Conservation (phyloP, 2,329 filamentous ascomycete species). For the Calonectria honghensis region DNA sequence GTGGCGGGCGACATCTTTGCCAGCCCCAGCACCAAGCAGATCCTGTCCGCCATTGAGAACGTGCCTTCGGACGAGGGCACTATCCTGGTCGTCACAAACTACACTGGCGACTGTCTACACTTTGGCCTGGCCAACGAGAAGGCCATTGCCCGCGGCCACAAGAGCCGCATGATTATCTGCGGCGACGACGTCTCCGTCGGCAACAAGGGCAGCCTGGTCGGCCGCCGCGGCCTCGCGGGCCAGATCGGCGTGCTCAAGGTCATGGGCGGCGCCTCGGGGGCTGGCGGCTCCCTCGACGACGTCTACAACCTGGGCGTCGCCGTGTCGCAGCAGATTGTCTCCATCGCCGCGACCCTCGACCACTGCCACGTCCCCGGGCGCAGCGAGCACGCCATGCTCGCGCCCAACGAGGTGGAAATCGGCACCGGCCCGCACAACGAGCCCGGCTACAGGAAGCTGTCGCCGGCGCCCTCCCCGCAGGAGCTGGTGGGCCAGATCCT, state of each 20-base stretch:
- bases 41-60: conserved; percentile 78
- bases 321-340: conserved; percentile 71
- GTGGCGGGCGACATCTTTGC: conserved; percentile 86
- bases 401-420: conserved; percentile 74
- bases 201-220: conserved; percentile 74
- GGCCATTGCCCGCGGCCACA: conserved; percentile 72
- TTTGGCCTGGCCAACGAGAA: conserved; percentile 66
- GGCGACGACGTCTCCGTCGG: conserved; percentile 81
- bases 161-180: conserved; percentile 75
- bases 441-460: conserved; percentile 75
- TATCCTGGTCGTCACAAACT: conserved; percentile 84
- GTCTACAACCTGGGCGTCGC: conserved; percentile 71
- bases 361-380: conserved; percentile 77
- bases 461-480: conserved; percentile 68
- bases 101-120: conserved; percentile 82
- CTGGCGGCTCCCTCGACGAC: conserved; percentile 68
- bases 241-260: conserved; percentile 77
- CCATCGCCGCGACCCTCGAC: conserved; percentile 75
- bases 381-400: conserved; percentile 68
- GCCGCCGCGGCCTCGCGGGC: conserved; percentile 76
- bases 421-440: conserved; percentile 82
- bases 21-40: conserved; percentile 83
- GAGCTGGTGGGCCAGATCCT: conserved; percentile 76
- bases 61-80: conserved; percentile 76
- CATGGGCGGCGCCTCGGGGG: conserved; percentile 70